Percentiles rank a stretch among this genome's conserved stretches.
Evolutionary conservation across 495 filamentous ascomycete genomes (phyloP).

Genomic region (Clohesyomyces aquaticus): DNA sequence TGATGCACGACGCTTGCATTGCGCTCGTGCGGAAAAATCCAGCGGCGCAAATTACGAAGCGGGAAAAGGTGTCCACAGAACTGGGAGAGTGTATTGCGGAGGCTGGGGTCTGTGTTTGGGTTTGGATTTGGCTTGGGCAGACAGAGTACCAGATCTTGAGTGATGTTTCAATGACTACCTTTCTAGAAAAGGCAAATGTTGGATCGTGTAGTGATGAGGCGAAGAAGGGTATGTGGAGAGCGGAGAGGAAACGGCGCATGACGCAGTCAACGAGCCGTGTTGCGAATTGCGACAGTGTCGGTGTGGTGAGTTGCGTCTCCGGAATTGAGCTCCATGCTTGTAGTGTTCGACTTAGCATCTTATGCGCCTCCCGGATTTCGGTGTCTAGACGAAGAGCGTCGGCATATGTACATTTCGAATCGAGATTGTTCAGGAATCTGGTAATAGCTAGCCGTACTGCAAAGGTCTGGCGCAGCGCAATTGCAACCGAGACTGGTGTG

Average conservation of each 20-base stretch:
- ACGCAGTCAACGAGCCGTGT: conserved; percentile 51
- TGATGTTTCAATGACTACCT: conserved; percentile 53
- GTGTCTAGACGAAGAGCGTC: conserved; percentile 46
- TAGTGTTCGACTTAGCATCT: conserved; percentile 42
- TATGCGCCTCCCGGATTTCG: conserved; percentile 44
- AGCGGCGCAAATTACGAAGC: conserved; percentile 51
- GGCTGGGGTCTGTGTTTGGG: conserved; percentile 22
- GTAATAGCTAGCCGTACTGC: conserved; percentile 15
- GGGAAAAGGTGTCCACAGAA: conserved; percentile 48
- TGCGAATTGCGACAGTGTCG: conserved; percentile 47
- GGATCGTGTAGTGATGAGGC: conserved; percentile 46
- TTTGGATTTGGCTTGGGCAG: conserved; percentile 46
- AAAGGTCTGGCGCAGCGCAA: conserved; percentile 29
- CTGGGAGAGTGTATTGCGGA: not conserved
- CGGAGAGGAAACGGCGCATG: conserved; percentile 52
- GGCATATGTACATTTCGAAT: conserved; percentile 16
- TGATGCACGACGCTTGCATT: conserved; percentile 51
- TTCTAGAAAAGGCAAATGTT: conserved; percentile 56
- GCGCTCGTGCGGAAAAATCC: conserved; percentile 54
- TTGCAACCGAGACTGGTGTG: conserved; percentile 22
- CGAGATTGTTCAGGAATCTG: conserved; percentile 25
- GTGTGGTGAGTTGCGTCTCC: conserved; percentile 26
- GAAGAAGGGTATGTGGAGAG: conserved; percentile 58
- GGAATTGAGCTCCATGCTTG: not conserved
- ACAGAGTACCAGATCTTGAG: conserved; percentile 55